Base-by-base conservation (phyloP, 495 filamentous ascomycete species). In the Jackrogersella minutella region DNA sequence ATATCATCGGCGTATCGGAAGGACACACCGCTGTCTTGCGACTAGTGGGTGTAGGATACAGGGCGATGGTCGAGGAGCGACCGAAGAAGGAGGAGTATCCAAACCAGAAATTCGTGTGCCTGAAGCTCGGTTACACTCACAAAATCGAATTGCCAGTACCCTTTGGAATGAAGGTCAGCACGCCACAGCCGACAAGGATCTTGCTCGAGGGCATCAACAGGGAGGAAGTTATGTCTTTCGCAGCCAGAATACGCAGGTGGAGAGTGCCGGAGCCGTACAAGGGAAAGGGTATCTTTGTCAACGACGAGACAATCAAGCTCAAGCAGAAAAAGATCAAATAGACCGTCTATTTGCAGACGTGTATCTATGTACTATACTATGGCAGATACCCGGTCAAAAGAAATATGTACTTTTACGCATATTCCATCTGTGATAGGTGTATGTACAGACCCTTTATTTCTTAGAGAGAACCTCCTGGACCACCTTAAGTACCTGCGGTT, bases 301-400 rank as follows among this genome's bases (percentile, higher is more conserved):
- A 97, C 75, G 91, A 91, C 47, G 94, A 99, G 84, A 97, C 93
- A 3, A 97, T 99, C 82, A 93, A 88, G 85, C 77, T 99, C 76
- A 99, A 99, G 87, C 87, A 91, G 61, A 97, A 96, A 89, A 99
- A 98, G 88, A 96, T 98, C 78, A 97, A 97, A 85, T 99, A 88
- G 81, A 80, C 69, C 47, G 51, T 58, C 58, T 19, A 47, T 49
- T 49, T 67, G 36, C 56, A 39, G 13, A 66, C 64, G 41, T 65
- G 62, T 70, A 73, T 65, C 65, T 71, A 62, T 73, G 63, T 69
- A 68, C 58, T 73, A 69, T 66, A 72, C 49, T 54, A 72, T 37
- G 58, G 53, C 66, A 65, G 64, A 72, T 72, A 70, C 72, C 72
- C 60, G 57, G 55, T 62, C 53, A 55, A 69, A 26, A 59, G 19